A percentile compares a stretch with the other conserved stretches of the same genome.
phyloP scores from a whole-genome alignment of 225 moss, liverwort and hornwort genomes.

The Physcomitrium patens region DNA sequence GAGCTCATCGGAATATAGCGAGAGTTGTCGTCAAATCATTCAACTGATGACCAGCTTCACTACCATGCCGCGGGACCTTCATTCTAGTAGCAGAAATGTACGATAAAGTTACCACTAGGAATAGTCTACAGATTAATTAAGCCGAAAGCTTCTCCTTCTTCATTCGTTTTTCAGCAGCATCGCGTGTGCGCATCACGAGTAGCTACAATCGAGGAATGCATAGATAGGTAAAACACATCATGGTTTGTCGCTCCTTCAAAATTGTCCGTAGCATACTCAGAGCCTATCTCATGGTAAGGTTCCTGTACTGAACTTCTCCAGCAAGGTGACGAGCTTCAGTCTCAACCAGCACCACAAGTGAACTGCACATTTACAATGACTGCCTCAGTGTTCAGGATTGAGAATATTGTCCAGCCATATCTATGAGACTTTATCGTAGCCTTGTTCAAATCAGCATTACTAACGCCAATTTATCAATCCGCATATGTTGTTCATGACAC shows the following conservation, averaged over 20 bases:
- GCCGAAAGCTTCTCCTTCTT: not conserved
- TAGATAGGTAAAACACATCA: not conserved
- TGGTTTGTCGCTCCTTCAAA: conserved; percentile 6
- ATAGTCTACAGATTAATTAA: not conserved
- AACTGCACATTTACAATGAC: conserved; percentile 11
- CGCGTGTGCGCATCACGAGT: not conserved
- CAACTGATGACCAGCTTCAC: not conserved
- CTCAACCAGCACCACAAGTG: not conserved
- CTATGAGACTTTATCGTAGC: not conserved
- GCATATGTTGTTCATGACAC: not conserved
- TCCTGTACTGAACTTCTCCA: conserved; percentile 15
- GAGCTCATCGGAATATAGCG: conserved; percentile 1
- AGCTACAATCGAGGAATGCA: not conserved
- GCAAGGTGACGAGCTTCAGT: not conserved
- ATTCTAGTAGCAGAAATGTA: not conserved
- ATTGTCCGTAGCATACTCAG: not conserved
- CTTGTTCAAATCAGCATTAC: not conserved
- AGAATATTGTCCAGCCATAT: not conserved
- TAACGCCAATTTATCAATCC: not conserved
- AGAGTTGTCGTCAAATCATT: not conserved
- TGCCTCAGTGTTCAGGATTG: conserved; percentile 1
- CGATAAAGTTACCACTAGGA: too few species aligned
- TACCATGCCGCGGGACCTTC: not conserved
- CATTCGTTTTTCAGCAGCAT: not conserved
- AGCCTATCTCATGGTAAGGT: not conserved